These are phyloP conservation scores for Diaporthe vexans DNA, from an alignment of 2,329 filamentous ascomycete genomes.

Conservation along the genomic window DNA sequence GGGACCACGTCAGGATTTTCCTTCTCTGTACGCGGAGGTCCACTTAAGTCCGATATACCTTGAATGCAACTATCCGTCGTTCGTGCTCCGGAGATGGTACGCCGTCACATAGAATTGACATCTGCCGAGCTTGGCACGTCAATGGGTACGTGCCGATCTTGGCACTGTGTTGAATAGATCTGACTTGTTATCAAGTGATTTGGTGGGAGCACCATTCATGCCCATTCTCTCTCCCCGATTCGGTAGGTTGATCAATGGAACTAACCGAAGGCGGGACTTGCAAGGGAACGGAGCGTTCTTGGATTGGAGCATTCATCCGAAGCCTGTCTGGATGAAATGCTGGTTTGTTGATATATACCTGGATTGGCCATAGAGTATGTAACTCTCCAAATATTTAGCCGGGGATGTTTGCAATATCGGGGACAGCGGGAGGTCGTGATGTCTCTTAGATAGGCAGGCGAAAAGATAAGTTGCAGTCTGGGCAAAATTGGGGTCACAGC, in stretches of 20 bases:
- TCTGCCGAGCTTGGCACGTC: constrained; percentile 22
- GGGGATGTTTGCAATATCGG: not conserved
- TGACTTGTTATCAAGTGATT: not conserved
- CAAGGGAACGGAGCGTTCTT: not conserved
- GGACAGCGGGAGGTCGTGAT: constrained; percentile 3
- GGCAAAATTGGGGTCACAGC: not conserved
- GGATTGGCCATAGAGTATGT: not conserved
- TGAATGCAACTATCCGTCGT: not conserved
- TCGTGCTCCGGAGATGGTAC: not conserved
- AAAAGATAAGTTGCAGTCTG: not conserved
- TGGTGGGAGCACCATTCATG: not conserved
- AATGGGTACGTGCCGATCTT: not conserved
- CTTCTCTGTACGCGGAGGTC: not conserved
- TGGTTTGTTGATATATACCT: not conserved
- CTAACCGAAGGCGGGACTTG: not conserved
- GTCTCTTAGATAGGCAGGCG: not conserved
- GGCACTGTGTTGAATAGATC: not conserved
- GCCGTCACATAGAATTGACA: not conserved
- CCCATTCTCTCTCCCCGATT: not conserved
- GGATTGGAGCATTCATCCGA: not conserved
- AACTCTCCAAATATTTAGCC: not conserved
- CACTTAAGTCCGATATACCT: not conserved
- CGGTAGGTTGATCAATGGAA: not conserved
- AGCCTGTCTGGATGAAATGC: not conserved
- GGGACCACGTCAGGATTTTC: not conserved